A percentile compares a stretch with the other conserved stretches of the same genome.
Evolutionary conservation across 495 filamentous ascomycete genomes (phyloP).

Genomic region (Aspergillus nidulans): DNA sequence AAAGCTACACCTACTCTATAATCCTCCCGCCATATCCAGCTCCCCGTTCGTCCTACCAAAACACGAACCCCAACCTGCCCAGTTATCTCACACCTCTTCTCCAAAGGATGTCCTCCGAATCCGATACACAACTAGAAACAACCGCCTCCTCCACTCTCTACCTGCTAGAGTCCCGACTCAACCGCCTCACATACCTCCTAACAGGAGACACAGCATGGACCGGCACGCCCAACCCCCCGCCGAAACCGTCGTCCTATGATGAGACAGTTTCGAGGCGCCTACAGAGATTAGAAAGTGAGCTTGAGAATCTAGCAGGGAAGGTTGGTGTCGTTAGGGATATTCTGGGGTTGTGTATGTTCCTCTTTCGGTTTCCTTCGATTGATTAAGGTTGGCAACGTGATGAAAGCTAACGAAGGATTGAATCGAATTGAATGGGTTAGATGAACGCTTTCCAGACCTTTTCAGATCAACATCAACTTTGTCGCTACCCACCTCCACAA

Average conservation of each 20-base stretch:
- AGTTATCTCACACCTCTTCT: not conserved
- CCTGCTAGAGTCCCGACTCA: conserved; percentile 71
- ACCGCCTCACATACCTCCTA: conserved; percentile 68
- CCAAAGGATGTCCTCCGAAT: conserved; percentile 23
- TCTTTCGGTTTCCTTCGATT: conserved; percentile 10
- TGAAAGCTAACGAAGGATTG: conserved; percentile 12
- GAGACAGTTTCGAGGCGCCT: conserved; percentile 52
- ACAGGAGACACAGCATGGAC: conserved; percentile 53
- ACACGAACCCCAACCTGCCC: not conserved
- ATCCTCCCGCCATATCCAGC: not conserved
- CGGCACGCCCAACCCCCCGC: conserved; percentile 35
- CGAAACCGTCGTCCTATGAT: conserved; percentile 35
- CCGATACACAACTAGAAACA: not conserved
- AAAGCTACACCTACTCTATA: not conserved
- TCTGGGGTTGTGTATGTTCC: conserved; percentile 39
- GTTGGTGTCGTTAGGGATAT: conserved; percentile 49
- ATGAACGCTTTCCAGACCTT: conserved; percentile 54
- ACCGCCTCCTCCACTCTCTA: conserved; percentile 54
- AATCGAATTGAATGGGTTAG: conserved; percentile 26
- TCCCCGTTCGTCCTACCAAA: not conserved
- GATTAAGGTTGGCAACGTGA: not conserved
- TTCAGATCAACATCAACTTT: conserved; percentile 42
- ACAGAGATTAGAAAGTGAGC: conserved; percentile 56
- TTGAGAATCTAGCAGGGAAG: conserved; percentile 44
- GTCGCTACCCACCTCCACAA: too few relatives aligned